Base-by-base conservation (phyloP, 2,329 filamentous ascomycete genomes). In the Penicillium sp. region DNA sequence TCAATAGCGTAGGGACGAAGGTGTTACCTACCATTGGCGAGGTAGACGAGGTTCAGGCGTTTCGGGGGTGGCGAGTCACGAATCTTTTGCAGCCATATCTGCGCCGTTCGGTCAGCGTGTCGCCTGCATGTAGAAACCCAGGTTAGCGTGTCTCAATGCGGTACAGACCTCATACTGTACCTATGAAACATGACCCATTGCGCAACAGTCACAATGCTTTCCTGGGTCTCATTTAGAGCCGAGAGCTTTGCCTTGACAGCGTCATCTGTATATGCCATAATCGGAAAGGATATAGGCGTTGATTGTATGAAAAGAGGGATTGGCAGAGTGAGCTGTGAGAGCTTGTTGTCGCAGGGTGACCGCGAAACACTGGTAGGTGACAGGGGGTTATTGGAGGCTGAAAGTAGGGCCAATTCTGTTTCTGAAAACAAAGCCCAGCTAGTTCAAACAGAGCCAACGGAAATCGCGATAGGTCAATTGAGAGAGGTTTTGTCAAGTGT, bases 111-210 rank as follows among this genome's bases (percentile, higher is more conserved):
- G 62, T 96, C 90, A 47, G 95, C 93, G 75, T 97, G 90, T 71
- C 94, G 87, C 72, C 93, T 97, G 54, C 56, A 57, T 26, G 49
- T 53, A 15, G n/a, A 13, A 46, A 27, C 12, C n/a, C 18, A 34
- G 13, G 37, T 68, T 52, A 67, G 59, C 32, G 15, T 30, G 34
- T 34, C 27, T 29, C 27, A n/a, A 44, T 37, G 7, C 10, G 21
- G 24, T 7, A 43, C 59, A 71, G 56, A 46, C 7, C 13, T 17
- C 27, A 49, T 32, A 29, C 34, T 23, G 61, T 85, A 96, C 91
- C 91, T 88, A 76, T 99, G 93, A 72, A 99, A 99, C 88, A 99
- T 95, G 56, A 99, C 94, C 95, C 95, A 99, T 85, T 97, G 93
- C 51, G 94, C 91, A 56, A 96, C 92, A 29, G 90, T 93, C 55